Evolutionary conservation across 208 protist genomes (phyloP), one percentile per base, ranked within the genome.

Genomic region (Vickermania ingenoplastis): DNA sequence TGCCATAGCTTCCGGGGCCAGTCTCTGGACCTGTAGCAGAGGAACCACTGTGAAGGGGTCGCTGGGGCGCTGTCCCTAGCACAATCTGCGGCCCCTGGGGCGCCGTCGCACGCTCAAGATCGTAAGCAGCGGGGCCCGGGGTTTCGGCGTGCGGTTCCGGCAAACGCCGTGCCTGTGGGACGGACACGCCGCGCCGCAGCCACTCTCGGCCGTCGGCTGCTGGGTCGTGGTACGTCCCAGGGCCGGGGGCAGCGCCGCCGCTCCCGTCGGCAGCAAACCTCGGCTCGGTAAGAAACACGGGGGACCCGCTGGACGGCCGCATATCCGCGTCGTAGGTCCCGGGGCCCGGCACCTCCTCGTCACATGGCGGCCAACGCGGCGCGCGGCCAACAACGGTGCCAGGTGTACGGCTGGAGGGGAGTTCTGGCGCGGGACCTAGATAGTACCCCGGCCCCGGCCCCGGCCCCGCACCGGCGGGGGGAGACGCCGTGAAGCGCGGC

Each of bases 81-180:
- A 45, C 36, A n/a, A 45, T 17, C 36, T 45, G 36, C 36, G 36
- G 36, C 17, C 11, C 36, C 11, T 7, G 36, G 11, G 7, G 36
- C 36, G 17, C 36, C 11, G 17, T 17, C 17, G 7, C 36, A 17
- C 17, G 36, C 36, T 45, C 17, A 7, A 54, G 59, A 45, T 85
- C 79, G 67, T 85, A 89, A 23, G 69, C 59, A 14, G 77, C 81
- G n/a, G 81, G 81, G 2, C 81, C 81, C 3, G 78, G 78, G 24
- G 53, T 31, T 0, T 45, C 11, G 36, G 11, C 17, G 36, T n/a
- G n/a, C n/a, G n/a, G n/a, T n/a, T n/a, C n/a, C n/a, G n/a, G n/a
- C n/a, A n/a, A n/a, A n/a, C n/a, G n/a, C n/a, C n/a, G n/a, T n/a
- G n/a, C n/a, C n/a, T n/a, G n/a, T n/a, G n/a, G n/a, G n/a, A n/a